A percentile compares a stretch with the other conserved stretches of the same genome.
These are phyloP conservation scores for Ogataea allantospora DNA, from an alignment of 805 yeast genomes.

Conservation along the genomic window DNA sequence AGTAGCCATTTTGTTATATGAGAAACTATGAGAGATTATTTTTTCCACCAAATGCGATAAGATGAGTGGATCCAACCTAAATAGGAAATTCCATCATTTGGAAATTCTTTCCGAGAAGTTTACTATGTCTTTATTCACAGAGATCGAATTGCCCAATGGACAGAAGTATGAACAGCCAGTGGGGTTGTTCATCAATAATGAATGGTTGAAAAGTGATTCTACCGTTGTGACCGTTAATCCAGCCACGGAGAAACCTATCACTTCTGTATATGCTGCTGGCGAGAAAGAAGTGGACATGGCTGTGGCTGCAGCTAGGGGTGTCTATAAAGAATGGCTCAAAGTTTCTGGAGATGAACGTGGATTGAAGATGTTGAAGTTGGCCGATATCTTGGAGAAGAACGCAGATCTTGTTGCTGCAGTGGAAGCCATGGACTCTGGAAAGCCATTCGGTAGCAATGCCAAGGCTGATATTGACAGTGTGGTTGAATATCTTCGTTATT, in stretches of 20 bases:
- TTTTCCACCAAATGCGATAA: background rate
- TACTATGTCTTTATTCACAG: slow-evolving; percentile 13
- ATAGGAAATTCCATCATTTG: slow-evolving; percentile 1
- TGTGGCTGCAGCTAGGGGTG: slow-evolving; percentile 47
- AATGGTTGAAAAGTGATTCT: slow-evolving; percentile 42
- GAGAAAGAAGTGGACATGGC: slow-evolving; percentile 50
- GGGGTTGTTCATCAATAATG: slow-evolving; percentile 62
- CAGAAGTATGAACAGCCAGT: slow-evolving; percentile 50
- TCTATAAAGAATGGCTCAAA: slow-evolving; percentile 48
- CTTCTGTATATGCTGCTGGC: slow-evolving; percentile 46
- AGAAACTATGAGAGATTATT: background rate
- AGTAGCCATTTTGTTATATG: slow-evolving; percentile 2
- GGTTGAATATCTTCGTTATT: slow-evolving; percentile 46
- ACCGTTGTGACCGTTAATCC: slow-evolving; percentile 48
- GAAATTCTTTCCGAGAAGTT: background rate
- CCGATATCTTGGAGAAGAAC: slow-evolving; percentile 49
- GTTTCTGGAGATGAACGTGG: slow-evolving; percentile 42
- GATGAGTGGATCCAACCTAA: background rate
- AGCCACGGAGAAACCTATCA: slow-evolving; percentile 46
- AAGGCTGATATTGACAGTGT: slow-evolving; percentile 47
- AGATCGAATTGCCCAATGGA: slow-evolving; percentile 44
- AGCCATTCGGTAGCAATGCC: slow-evolving; percentile 48
- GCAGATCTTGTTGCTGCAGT: slow-evolving; percentile 48
- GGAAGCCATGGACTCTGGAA: slow-evolving; percentile 58
- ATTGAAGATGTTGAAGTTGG: slow-evolving; percentile 43